Evolutionary conservation across 441 rosid species (phyloP), one percentile per base, ranked within the genome.

Genomic region (Eutrema salsugineum): DNA sequence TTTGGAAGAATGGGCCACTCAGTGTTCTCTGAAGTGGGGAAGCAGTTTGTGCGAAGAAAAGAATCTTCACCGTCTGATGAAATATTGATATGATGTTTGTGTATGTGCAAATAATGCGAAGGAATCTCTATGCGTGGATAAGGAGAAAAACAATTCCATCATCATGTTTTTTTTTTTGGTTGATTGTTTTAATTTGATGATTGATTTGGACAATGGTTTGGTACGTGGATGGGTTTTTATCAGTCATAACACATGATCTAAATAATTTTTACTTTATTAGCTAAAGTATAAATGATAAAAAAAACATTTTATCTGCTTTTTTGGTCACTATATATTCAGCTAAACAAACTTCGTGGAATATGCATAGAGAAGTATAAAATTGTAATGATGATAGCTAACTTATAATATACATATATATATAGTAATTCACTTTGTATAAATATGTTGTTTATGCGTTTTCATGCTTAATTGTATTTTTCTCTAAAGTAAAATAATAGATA

Each of bases 71-170:
- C 54, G 15, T 61, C 63, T 61, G 42, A 60, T 40, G 61, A 43
- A 43, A 24, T 24, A 24, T 62, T 62, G 77, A 66, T 51, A 58
- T 66, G 46, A 73, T 73, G 55, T 43, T 5, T 62, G 42, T 71
- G 67, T 61, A 39, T 46, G 66, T 73, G 54, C 47, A 73, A 66
- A 73, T 58, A 73, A 73, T 57, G 60, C 57, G 16, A 66, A 57
- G 61, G 77, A 73, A 73, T 73, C 77, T 73, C 77, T 66, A 73
- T 73, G 77, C 72, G 77, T 66, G 64, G 72, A 73, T 65, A 57
- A 57, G 54, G 40, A 17, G 11, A 48, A 58, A 66, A 46, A 46
- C 60, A 40, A 27, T 11, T 12, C 33, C 62, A 58, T 73, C 67
- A 58, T 66, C 66, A 66, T 73, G 77, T 73, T 66, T 64, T 12